Evolutionary conservation across 495 filamentous ascomycete genomes (phyloP), one percentile per base, ranked within the genome.

Genomic region (Antarctomyces pellizariae): DNA sequence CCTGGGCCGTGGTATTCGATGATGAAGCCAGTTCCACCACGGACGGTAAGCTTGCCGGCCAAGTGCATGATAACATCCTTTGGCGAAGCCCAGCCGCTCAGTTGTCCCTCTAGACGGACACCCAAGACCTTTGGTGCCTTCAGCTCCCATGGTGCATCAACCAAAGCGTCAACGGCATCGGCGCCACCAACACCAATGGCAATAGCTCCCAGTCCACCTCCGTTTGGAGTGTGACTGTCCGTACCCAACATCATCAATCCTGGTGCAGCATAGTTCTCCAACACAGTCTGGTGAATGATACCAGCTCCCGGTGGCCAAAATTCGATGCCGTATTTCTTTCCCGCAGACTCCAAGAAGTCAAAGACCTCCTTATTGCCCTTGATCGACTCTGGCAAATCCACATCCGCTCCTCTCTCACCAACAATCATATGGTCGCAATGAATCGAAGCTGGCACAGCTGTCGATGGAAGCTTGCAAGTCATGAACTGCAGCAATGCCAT

Each of bases 401-500:
- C 64, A 43, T 90, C 73, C 13, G 86, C 86, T 29, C 86, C 86
- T 37, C 68, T 67, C 42, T 79, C 64, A 36, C 86, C 86, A 25
- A 95, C 84, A 59, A 97, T 97, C 71, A 97, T 78, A 45, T 97
- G 86, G 51, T 97, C 86, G 45, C 86, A 97, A 55, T 97, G 86
- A 33, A 95, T 95, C 49, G 80, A 91, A 17, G 86, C 84, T 8
- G 86, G 86, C 16, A 95, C 83, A n/a, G 80, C 80, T 1, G 86
- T 91, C 28, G 71, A 73, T 14, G 76, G 71, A 11, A 95, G 58
- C 33, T 75, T 76, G 45, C 86, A 95, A 13, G 79, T 77, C 84
- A 97, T 97, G 63, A 97, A 97, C 50, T 97, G 86, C 25, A 97
- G 53, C 32, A 97, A 52, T 7, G 86, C 86, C 86, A 95, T 97